Base-by-base conservation (phyloP, 306 rosid species). In the Pterocarpus santalinus region DNA sequence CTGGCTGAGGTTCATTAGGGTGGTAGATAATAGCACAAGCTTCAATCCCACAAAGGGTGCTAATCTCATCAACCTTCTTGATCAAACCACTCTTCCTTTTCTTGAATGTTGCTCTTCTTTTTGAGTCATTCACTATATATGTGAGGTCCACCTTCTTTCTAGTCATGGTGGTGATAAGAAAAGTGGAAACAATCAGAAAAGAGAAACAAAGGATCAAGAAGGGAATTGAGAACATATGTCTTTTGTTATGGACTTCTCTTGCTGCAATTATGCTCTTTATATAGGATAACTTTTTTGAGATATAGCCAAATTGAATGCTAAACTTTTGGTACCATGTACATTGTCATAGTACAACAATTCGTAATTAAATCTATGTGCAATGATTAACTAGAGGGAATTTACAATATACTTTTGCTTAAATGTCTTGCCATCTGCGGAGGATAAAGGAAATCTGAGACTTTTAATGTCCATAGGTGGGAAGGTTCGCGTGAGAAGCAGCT, bases 21-120 rank as follows among this genome's bases (percentile, higher is more conserved):
- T 36, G 11, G 6, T 81, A 87, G 1, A 87, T 16, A 34, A 84
- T 55, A 34, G 80, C 85, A 56, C 87, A 84, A 3, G 86, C 86
- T 0, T 83, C 81, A 46, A 84, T 7, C 13, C 80, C 80, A 41
- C 80, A 73, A 53, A 81, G 75, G 52, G 64, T 81, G 30, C 15
- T 60, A 2, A 81, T 36, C 55, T 81, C 85, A 15, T 1, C 8
- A 4, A 39, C 38, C 70, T 74, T 81, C 75, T 81, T 81, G 53
- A 74, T 4, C 13, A 74, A 1, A 1, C 75, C 43, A 1, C 44
- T 57, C 41, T 69, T 79, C 30, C 88, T 78, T 55, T 76, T 86
- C 33, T 46, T 76, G 14, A 57, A 77, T 0, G 89, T 72, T 1
- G 75, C 39, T 16, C 55, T 86, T 32, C 89, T 83, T 36, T 70